Conservation (phyloP, 1,284 basidiomycete species). For the Xanthoconium separans region DNA sequence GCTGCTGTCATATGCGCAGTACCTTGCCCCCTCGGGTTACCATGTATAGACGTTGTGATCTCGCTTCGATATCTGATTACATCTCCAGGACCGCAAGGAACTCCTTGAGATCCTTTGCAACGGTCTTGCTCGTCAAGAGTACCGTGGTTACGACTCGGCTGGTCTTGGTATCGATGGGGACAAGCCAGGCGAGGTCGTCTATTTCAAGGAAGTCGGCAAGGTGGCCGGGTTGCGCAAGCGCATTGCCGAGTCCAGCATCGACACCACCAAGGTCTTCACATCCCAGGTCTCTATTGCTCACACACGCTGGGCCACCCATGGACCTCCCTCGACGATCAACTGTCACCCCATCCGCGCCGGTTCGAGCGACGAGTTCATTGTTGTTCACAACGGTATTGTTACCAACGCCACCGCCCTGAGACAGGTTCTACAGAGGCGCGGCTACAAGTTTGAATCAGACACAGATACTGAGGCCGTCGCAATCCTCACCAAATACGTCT, state of each 20-base stretch:
- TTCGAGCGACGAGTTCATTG: constrained; percentile 78
- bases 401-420: constrained; percentile 92
- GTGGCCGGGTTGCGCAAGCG: constrained; percentile 92
- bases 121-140: constrained; percentile 94
- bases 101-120: constrained; percentile 91
- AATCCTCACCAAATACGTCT: constrained; percentile 95
- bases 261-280: constrained; percentile 82
- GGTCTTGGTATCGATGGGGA: constrained; percentile 96
- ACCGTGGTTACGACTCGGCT: constrained; percentile 98
- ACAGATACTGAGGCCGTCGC: constrained; percentile 99
- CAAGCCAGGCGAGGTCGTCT: constrained; percentile 72
- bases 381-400: constrained; percentile 99
- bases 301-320: constrained; percentile 99
- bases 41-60: constrained; percentile 18
- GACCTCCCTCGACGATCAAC: constrained; percentile 84
- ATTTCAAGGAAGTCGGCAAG: constrained; percentile 99
- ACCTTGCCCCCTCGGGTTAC: constrained; percentile 10
- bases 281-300: constrained; percentile 97
- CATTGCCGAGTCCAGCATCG: constrained; percentile 75
- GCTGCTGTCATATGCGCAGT: constrained; percentile 14
- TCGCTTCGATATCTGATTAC: constrained; percentile 16
- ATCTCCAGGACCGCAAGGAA: constrained; percentile 79
- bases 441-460: constrained; percentile 93
- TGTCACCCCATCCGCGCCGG: constrained; percentile 97
- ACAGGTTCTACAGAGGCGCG: constrained; percentile 93